These are phyloP conservation scores for Monilinia polystroma DNA, from an alignment of 2,329 filamentous ascomycete species.

Conservation along the genomic window DNA sequence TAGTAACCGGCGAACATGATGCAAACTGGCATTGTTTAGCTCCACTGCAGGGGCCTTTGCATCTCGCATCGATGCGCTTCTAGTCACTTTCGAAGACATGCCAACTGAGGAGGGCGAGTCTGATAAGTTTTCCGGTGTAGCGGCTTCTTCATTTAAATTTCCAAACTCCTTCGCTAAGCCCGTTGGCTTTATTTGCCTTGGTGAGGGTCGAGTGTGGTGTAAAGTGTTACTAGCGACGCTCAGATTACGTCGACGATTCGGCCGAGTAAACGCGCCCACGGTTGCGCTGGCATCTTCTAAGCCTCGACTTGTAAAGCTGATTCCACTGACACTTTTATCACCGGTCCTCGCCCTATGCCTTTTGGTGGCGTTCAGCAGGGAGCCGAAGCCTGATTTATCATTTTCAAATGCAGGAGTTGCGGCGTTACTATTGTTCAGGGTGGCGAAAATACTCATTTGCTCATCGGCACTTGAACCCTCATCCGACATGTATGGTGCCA, in stretches of 20 bases:
- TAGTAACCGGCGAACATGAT: conserved; percentile 83
- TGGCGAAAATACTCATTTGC: conserved; percentile 81
- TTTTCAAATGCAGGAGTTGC: conserved; percentile 67
- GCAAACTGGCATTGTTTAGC: conserved; percentile 80
- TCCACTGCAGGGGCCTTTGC: conserved; percentile 73
- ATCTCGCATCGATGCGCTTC: conserved; percentile 81
- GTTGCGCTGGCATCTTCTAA: conserved; percentile 61
- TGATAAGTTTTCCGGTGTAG: conserved; percentile 29
- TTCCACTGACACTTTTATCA: conserved; percentile 71
- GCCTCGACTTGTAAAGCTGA: conserved; percentile 66
- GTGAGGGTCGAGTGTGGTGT: conserved; percentile 67
- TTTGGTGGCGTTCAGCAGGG: conserved; percentile 69
- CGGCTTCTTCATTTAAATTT: conserved; percentile 38
- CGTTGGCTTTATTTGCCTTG: conserved; percentile 50
- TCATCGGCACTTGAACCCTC: conserved; percentile 91
- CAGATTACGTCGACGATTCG: conserved; percentile 72
- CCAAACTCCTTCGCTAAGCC: conserved; percentile 44
- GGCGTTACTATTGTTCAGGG: conserved; percentile 64
- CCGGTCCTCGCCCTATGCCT: conserved; percentile 70
- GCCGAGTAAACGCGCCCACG: conserved; percentile 59
- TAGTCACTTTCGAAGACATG: conserved; percentile 54
- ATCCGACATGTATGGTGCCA: conserved; percentile 94
- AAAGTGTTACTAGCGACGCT: conserved; percentile 74
- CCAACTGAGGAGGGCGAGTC: conserved; percentile 28
- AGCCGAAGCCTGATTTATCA: conserved; percentile 69